A percentile compares a stretch with the other conserved stretches of the same genome.
phyloP scores from a whole-genome alignment of 139 green algal genomes.

The Bryopsis sp. region DNA sequence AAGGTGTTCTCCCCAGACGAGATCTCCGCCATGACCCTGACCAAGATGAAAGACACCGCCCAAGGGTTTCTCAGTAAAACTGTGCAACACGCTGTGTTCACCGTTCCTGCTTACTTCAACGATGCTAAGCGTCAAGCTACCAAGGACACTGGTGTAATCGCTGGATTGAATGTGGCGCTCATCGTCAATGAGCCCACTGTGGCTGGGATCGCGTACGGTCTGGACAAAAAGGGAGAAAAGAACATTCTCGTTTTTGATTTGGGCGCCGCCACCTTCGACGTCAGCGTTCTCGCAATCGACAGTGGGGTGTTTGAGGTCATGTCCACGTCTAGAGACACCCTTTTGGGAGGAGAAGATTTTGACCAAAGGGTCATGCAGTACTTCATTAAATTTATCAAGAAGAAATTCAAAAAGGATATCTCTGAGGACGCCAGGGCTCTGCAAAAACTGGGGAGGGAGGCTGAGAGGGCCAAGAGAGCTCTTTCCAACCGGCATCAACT shows the following conservation, averaged over 20 bases:
- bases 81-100: constrained; percentile 33
- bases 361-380: constrained; percentile 98
- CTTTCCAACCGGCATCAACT: constrained; percentile 94
- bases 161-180: constrained; percentile 89
- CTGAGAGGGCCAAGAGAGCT: constrained; percentile 96
- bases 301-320: constrained; percentile 72
- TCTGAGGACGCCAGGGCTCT: constrained; percentile 81
- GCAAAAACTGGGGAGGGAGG: constrained; percentile 92
- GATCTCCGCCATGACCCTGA: constrained; percentile 41
- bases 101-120: constrained; percentile 95
- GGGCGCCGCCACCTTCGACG: constrained; percentile 97
- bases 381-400: constrained; percentile 99
- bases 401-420: constrained; percentile 92
- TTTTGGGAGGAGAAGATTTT: constrained; percentile 96
- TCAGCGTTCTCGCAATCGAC: constrained; percentile 97
- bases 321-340: constrained; percentile 90
- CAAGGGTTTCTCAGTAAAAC: constrained; percentile 65
- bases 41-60: constrained; percentile 72
- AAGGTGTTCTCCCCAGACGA: constrained; percentile 35
- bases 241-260: constrained; percentile 99
- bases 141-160: constrained; percentile 82
- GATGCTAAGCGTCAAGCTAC: constrained; percentile 95
- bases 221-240: constrained; percentile 98
- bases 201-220: constrained; percentile 91
- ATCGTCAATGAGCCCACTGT: constrained; percentile 99